These are phyloP conservation scores for Diplodia mutila DNA, from an alignment of 2,329 filamentous ascomycete species.

Conservation along the genomic window DNA sequence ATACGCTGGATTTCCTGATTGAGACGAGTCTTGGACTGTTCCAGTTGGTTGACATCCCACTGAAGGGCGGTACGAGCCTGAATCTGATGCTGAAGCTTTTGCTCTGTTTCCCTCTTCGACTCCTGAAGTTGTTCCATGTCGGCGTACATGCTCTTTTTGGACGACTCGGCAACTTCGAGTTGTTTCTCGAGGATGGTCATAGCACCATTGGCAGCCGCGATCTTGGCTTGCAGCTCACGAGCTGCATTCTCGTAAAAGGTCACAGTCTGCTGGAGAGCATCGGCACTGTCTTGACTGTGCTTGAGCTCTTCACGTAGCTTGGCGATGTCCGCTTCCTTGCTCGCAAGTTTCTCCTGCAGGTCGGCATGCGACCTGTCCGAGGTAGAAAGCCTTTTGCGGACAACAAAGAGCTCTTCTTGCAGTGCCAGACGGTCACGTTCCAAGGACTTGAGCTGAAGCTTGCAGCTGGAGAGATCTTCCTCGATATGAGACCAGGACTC, in stretches of 20 bases:
- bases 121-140: conserved; percentile 9
- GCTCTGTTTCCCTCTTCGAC: conserved; percentile 16
- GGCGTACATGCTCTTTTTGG: conserved; percentile 17
- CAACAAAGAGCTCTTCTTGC: conserved; percentile 31
- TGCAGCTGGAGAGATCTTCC: conserved; percentile 30
- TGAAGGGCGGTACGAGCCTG: conserved; percentile 15
- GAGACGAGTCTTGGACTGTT: conserved; percentile 31
- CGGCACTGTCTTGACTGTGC: conserved; percentile 11
- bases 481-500: conserved; percentile 35
- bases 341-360: conserved; percentile 29
- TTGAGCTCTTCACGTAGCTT: conserved; percentile 12
- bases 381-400: conserved; percentile 32
- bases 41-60: conserved; percentile 33
- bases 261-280: conserved; percentile 15
- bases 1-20: conserved; percentile 32
- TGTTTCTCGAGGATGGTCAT: conserved; percentile 24
- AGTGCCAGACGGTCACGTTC: conserved; percentile 32
- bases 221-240: conserved; percentile 15
- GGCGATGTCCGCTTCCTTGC: conserved; percentile 18
- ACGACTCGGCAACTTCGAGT: conserved; percentile 14
- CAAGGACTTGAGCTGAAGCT: conserved; percentile 32
- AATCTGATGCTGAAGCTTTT: conserved; percentile 15
- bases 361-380: conserved; percentile 30
- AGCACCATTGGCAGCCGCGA: conserved; percentile 8
- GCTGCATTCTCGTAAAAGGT: conserved; percentile 19